phyloP scores from a whole-genome alignment of 345 rosid genomes.

The Citrus medica region DNA sequence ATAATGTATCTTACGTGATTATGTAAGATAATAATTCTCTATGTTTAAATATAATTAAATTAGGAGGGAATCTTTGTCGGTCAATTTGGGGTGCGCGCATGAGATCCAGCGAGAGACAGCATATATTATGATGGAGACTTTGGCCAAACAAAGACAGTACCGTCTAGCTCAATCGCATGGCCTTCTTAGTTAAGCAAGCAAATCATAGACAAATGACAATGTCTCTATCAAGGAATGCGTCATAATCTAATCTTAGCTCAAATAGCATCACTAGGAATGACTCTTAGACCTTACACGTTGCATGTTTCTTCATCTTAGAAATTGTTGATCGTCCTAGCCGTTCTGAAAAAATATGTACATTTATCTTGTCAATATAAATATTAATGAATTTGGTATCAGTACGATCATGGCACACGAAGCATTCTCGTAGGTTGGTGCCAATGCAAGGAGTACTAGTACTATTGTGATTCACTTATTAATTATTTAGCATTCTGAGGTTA shows the following conservation, averaged over 20 bases:
- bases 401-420: not conserved
- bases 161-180: not conserved
- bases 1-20: no score
- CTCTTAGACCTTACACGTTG: slow-evolving; percentile 35
- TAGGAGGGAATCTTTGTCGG: no score
- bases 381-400: not conserved
- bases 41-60: no score
- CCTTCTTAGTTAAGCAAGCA: not conserved
- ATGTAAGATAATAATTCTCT: no score
- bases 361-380: slow-evolving; percentile 8
- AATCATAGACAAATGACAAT: slow-evolving; percentile 1
- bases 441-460: not conserved
- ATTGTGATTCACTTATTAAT: slow-evolving; percentile 19
- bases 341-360: not conserved
- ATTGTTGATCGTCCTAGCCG: not conserved
- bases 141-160: not conserved
- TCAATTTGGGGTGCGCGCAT: not conserved
- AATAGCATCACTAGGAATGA: slow-evolving; percentile 15
- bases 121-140: not conserved
- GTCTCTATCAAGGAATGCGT: slow-evolving; percentile 7
- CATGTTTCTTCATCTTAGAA: slow-evolving; percentile 33
- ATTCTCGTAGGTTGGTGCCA: slow-evolving; percentile 16
- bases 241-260: not conserved
- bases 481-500: not conserved
- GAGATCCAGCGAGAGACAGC: no score